Base-by-base conservation (phyloP, 192 early-diverging fungal species). In the Funneliformis geosporum region DNA sequence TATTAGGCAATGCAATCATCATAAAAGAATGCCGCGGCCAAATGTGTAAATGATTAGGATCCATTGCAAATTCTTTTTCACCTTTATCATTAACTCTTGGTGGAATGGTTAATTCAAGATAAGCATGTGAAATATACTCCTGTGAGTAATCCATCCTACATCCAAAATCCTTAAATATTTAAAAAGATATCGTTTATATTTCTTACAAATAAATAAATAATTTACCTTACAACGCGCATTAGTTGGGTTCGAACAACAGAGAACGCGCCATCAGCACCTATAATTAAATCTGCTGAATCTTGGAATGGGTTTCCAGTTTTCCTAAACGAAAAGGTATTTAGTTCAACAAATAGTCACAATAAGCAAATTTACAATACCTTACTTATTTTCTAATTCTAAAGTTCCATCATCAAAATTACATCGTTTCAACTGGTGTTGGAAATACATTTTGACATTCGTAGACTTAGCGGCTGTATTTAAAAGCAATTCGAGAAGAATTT, bases 1-100 rank as follows among this genome's bases (percentile, higher is more conserved):
- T 88, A 85, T 99, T 99, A 46, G 97, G 96, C 66, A 99, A 89
- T 0, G 97, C 97, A 84, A 99, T 99, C 85, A 99, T 89, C 97
- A 99, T 99, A 76, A 96, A 98, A 18, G 93, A 93, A 75, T 96
- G 92, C 10, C 94, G 88, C 9, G 97, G 97, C 97, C 97, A 99
- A 76, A 99, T 99, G 83, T 99, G 97, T 70, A 99, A 87, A 73
- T 98, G 96, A 81, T 95, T 89, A 3, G 95, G 91, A 80, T 94
- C 90, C 89, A 99, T 93, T 21, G 90, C 90, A 86, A 92, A 98
- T 16, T 92, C 88, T n/a, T 70, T 47, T 65, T 86, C 61, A 8
- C 89, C 91, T 68, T 89, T 75, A 11, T 88, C 90, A 28, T 80
- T 84, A 8, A 85, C 77, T 59, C 61, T 82, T 7, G 97, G 89